These are phyloP conservation scores for Gossypium arboreum DNA, from an alignment of 345 rosid genomes.

Conservation along the genomic window DNA sequence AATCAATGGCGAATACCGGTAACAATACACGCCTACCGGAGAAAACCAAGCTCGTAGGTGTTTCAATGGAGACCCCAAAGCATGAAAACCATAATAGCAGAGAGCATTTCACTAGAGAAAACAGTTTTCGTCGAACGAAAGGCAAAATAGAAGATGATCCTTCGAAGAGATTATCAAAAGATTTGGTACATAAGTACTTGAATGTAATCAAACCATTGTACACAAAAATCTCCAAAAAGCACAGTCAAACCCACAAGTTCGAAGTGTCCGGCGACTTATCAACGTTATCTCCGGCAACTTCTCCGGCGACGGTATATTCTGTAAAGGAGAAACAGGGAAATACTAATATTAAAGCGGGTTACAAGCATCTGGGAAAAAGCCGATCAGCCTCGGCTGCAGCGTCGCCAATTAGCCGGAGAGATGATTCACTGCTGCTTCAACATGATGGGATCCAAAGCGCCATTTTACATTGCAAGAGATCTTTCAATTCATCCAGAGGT, in stretches of 20 bases:
- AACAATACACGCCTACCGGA: conserved; percentile 16
- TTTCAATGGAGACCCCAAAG: conserved; percentile 17
- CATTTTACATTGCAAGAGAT: conserved; percentile 91
- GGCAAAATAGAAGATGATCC: conserved; percentile 18
- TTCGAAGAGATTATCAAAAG: conserved; percentile 49
- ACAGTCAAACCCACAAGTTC: conserved; percentile 25
- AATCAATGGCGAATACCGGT: conserved; percentile 28
- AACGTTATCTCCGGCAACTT: conserved; percentile 37
- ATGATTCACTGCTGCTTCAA: conserved; percentile 76
- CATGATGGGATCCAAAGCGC: conserved; percentile 95
- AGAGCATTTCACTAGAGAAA: conserved; percentile 32
- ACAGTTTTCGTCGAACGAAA: conserved; percentile 29
- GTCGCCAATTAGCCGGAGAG: conserved; percentile 66
- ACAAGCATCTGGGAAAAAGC: conserved; percentile 68
- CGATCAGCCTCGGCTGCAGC: conserved; percentile 54
- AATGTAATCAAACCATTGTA: conserved; percentile 71
- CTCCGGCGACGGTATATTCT: conserved; percentile 32
- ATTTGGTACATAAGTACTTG: conserved; percentile 47
- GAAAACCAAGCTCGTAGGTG: conserved; percentile 15
- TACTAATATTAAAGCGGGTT: conserved; percentile 41
- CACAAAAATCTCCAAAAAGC: conserved; percentile 42
- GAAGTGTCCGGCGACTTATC: conserved; percentile 25
- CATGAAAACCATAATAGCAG: conserved; percentile 25
- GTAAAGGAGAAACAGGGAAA: conserved; percentile 44
- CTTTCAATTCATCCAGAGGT: conserved; percentile 60